Conservation (phyloP, 331 rosid genomes). For the Phaseolus coccineus region DNA sequence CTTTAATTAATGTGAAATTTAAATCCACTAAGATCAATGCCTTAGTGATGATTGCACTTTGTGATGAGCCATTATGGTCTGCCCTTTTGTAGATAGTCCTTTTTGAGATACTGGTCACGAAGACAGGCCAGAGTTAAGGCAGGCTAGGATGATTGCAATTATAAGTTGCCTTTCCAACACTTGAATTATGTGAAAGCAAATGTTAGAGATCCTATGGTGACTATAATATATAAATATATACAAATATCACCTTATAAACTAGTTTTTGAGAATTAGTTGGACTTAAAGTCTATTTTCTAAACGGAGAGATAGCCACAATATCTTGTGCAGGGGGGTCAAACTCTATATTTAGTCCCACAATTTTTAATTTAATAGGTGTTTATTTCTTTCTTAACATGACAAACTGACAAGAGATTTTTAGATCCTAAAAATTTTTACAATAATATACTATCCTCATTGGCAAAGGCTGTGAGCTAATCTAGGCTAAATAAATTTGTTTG, state of each 20-base stretch:
- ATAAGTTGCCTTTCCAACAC: neutral
- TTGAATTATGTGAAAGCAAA: neutral
- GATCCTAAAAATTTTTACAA: neutral
- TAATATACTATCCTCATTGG: neutral
- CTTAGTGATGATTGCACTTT: neutral
- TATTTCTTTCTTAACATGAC: neutral
- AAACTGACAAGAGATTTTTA: constrained; percentile 12
- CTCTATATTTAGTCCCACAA: neutral
- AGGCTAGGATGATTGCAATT: neutral
- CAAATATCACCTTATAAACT: too few species aligned
- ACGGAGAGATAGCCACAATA: neutral
- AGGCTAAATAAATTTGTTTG: neutral
- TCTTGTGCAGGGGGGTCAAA: constrained; percentile 4
- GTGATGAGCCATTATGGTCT: neutral
- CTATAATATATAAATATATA: too few species aligned
- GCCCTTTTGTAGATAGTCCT: neutral
- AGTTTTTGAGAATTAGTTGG: too few species aligned
- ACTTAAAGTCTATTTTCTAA: neutral
- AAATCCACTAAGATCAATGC: neutral
- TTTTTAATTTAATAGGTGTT: neutral
- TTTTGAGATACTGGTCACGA: neutral
- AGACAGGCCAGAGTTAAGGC: neutral
- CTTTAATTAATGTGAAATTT: neutral
- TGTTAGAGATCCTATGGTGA: too few species aligned
- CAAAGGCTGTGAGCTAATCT: neutral